Conservation (phyloP, 192 early-diverging fungal species). For the Gigaspora rosea region DNA sequence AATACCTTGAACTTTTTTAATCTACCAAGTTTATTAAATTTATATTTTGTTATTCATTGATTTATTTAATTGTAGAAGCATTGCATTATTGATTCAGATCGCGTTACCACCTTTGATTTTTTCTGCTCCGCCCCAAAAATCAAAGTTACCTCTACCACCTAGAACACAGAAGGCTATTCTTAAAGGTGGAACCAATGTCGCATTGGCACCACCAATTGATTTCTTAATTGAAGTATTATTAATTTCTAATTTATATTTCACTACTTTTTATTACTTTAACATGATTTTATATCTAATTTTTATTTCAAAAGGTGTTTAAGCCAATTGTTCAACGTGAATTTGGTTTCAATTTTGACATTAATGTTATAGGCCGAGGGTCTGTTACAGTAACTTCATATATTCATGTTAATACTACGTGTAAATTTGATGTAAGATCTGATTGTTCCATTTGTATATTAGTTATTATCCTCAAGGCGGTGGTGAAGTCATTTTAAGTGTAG, state of each 20-base stretch:
- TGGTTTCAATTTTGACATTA: slow-evolving; percentile 32
- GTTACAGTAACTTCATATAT: neutral
- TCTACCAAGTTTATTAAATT: neutral
- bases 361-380: slow-evolving; percentile 8
- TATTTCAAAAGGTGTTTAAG: slow-evolving; percentile 16
- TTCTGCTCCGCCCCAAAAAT: slow-evolving; percentile 15
- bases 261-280: neutral
- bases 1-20: neutral
- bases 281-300: neutral
- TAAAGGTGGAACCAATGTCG: slow-evolving; percentile 41
- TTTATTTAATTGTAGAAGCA: slow-evolving; percentile 19
- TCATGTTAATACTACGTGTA: neutral
- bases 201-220: slow-evolving; percentile 30
- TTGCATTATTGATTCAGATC: slow-evolving; percentile 43
- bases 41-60: neutral
- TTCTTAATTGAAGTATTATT: slow-evolving; percentile 26
- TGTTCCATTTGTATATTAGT: slow-evolving; percentile 6
- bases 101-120: slow-evolving; percentile 43
- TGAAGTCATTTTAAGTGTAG: slow-evolving; percentile 29
- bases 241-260: neutral
- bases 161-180: slow-evolving; percentile 33
- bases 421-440: neutral
- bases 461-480: slow-evolving; percentile 42
- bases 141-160: neutral
- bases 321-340: slow-evolving; percentile 34